Evolutionary conservation across 371 early-diverging fungal genomes (phyloP), one percentile per base, ranked within the genome.

Genomic region (Mucor indicus): DNA sequence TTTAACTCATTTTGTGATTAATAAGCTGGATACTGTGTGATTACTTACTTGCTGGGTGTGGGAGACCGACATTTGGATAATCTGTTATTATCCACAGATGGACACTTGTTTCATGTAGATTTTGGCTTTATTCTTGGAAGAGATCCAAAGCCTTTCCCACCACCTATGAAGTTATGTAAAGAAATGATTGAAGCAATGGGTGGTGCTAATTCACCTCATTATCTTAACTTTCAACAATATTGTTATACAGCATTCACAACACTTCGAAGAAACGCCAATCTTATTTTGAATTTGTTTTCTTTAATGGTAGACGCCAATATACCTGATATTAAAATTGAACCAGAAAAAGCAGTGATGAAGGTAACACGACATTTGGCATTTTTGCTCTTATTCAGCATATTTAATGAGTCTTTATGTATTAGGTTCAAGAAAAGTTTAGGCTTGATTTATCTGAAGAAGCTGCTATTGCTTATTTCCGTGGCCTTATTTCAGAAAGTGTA

Each of bases 111-210:
- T 72, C 98, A 99, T 63, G 90, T 99, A 27, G 99, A 99, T 67
- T 99, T 95, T 82, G 95, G 97, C 9, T 98, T 92, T 67, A 94
- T 98, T 31, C 83, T 98, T 2, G 98, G 99, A 2, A 79, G 96
- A 43, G 98, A 98, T 62, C 98, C 99, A 0, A 98, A 98, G 60
- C 98, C 98, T 8, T 98, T 98, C 75, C 96, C 97, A 25, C 96
- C 98, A 10, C 96, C 98, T 0, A 98, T 98, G 97, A 98, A 98
- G 62, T 84, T 98, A 22, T 94, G 93, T 60, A 95, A 93, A 62
- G 98, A 98, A 72, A 98, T 98, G 98, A 93, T 97, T 20, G 98
- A 98, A 56, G 94, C 92, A 0, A 96, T 98, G 97, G 97, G 97
- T 33, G 97, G 98, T 10, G 82, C 89, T 20, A 73, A 81, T 38